phyloP scores from a whole-genome alignment of 352 stramenopile species.

The Phytophthora syringae region DNA sequence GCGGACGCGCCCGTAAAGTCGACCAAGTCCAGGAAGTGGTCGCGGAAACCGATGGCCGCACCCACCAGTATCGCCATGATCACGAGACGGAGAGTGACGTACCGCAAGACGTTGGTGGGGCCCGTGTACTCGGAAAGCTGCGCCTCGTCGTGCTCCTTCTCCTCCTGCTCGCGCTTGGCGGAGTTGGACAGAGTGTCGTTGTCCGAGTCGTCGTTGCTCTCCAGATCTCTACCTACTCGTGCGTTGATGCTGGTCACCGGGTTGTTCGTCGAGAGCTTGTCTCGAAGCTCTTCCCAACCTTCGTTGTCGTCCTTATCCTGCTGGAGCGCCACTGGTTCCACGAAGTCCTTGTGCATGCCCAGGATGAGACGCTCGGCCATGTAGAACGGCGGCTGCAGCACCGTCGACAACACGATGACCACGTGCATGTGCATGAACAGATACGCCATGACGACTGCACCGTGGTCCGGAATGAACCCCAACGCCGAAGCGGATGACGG shows the following conservation, averaged over 20 bases:
- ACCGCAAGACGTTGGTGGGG: conserved; percentile 32
- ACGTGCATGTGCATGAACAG: conserved; percentile 53
- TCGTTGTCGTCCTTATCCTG: conserved; percentile 23
- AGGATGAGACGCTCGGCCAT: conserved; percentile 53
- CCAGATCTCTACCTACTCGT: conserved; percentile 16
- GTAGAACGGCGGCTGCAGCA: conserved; percentile 55
- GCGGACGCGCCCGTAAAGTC: conserved; percentile 57
- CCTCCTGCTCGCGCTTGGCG: conserved; percentile 32
- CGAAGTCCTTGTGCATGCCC: conserved; percentile 41
- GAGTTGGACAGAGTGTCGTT: conserved; percentile 32
- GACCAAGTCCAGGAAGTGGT: conserved; percentile 51
- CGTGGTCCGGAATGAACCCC: conserved; percentile 33
- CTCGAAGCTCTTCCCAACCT: conserved; percentile 31
- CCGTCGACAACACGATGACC: conserved; percentile 50
- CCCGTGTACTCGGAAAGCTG: conserved; percentile 41
- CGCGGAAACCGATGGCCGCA: conserved; percentile 42
- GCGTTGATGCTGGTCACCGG: conserved; percentile 16
- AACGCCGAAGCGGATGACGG: conserved; percentile 29
- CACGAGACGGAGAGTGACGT: conserved; percentile 42
- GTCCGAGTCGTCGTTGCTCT: conserved; percentile 33
- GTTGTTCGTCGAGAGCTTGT: conserved; percentile 25
- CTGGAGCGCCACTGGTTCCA: conserved; percentile 4
- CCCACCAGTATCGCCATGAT: conserved; percentile 48
- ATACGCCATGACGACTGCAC: conserved; percentile 39
- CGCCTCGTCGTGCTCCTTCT: conserved; percentile 37